Percentiles rank a stretch among this genome's conserved stretches.
phyloP scores from a whole-genome alignment of 768 basidiomycete genomes.

The Filobasidium wieringae region DNA sequence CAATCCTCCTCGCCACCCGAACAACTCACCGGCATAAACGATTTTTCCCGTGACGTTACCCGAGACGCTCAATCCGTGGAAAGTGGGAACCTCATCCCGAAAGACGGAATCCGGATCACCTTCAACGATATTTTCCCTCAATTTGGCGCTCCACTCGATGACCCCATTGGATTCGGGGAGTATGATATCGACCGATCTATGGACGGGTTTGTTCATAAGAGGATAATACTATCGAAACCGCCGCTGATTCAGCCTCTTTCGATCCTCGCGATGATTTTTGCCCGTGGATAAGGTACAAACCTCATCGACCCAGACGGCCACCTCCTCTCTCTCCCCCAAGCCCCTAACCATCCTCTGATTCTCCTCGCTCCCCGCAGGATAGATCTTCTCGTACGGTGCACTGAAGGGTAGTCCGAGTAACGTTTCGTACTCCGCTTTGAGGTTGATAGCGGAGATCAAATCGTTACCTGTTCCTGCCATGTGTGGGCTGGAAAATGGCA shows the following conservation, averaged over 20 bases:
- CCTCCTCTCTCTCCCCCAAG: constrained; percentile 1
- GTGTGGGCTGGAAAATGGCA: constrained; percentile 18
- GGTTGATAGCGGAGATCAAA: constrained; percentile 27
- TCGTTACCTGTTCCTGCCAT: constrained; percentile 36
- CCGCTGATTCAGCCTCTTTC: too few relatives aligned
- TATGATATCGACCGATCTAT: constrained; percentile 57
- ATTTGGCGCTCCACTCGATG: constrained; percentile 53
- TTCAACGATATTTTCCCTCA: constrained; percentile 62
- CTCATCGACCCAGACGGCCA: constrained; percentile 35
- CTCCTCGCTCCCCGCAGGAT: constrained; percentile 28
- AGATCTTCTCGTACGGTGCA: constrained; percentile 27
- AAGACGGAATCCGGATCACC: constrained; percentile 64
- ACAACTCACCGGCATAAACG: constrained; percentile 52
- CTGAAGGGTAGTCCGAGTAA: constrained; percentile 27
- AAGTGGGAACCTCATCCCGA: constrained; percentile 58
- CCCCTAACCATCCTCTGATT: constrained; percentile 18
- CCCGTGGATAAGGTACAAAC: too few relatives aligned
- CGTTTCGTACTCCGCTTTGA: constrained; percentile 35
- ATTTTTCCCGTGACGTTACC: constrained; percentile 51
- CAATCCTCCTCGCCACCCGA: too few relatives aligned
- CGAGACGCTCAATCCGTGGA: constrained; percentile 69
- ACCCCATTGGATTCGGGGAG: constrained; percentile 45
- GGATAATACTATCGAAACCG: constrained; percentile 65
- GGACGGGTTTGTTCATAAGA: constrained; percentile 64
- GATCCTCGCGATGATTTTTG: too few relatives aligned